These are phyloP conservation scores for Sorghum bicolor DNA, from an alignment of 176 grass and related monocot genomes.

Conservation along the genomic window Sorghum_bicolor_NCBIv3 NC_012871.2:2081001-2081500, in stretches of 20 bases:
- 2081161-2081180: fast-evolving
- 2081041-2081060: too few species aligned
- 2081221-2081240: neutral
- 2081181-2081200: neutral
- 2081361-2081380: neutral
- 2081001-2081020: neutral
- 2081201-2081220: neutral
- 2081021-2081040: neutral
- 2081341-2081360: neutral
- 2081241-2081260: neutral
- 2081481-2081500: too few species aligned
- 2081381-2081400: too few species aligned
- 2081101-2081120: neutral
- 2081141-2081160: neutral
- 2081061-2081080: neutral
- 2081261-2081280: neutral
- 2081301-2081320: neutral
- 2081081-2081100: neutral
- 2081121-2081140: neutral
- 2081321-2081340: neutral
- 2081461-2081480: too few species aligned
- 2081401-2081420: too few species aligned
- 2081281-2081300: neutral
- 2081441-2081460: too few species aligned
- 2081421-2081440: too few species aligned